Evolutionary conservation across 345 rosid genomes (phyloP).

Genomic region (Citrus medica): DNA sequence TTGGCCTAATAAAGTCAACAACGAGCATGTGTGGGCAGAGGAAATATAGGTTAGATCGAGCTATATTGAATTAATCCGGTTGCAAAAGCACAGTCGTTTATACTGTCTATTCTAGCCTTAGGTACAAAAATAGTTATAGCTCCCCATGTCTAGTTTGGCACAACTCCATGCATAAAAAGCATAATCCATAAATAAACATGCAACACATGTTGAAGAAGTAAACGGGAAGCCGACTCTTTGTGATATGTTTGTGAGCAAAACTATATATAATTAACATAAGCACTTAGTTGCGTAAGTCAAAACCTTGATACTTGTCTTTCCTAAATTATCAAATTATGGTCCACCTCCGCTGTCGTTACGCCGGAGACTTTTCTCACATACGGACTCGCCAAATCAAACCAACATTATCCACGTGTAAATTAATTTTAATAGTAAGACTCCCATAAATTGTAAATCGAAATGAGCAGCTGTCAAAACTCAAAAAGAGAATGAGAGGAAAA

Average conservation of each 20-base stretch:
- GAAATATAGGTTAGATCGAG: too few relatives aligned
- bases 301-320: constrained; percentile 21
- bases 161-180: background rate
- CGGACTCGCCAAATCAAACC: constrained; percentile 1
- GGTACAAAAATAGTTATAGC: too few relatives aligned
- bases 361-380: constrained; percentile 25
- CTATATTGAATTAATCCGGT: too few relatives aligned
- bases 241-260: background rate
- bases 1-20: background rate
- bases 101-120: too few relatives aligned
- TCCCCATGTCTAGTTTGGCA: too few relatives aligned
- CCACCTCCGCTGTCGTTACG: constrained; percentile 48
- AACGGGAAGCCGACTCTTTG: background rate
- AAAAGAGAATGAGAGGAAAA: background rate
- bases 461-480: background rate
- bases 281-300: constrained; percentile 29
- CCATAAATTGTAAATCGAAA: background rate
- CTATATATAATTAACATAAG: background rate
- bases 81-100: too few relatives aligned
- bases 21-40: background rate
- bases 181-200: background rate
- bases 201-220: background rate
- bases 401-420: constrained; percentile 29
- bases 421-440: background rate
- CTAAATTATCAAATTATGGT: background rate